These are phyloP conservation scores for Thalassiosira profunda DNA, from an alignment of 108 stramenopile genomes.

Conservation along the genomic window DNA sequence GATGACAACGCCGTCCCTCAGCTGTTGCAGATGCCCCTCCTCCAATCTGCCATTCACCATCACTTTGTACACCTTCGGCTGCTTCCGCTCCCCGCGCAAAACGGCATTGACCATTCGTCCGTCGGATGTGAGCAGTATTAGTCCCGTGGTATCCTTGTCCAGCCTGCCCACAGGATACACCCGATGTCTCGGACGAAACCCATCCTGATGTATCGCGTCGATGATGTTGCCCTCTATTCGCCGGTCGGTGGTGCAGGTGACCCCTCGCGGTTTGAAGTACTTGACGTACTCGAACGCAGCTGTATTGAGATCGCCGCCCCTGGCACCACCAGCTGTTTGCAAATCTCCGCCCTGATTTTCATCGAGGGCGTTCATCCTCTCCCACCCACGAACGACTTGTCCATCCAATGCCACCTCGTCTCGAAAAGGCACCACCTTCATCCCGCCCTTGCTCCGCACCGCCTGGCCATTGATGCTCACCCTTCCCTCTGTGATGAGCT, in stretches of 20 bases:
- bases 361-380: conserved; percentile 50
- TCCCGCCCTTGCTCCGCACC: conserved; percentile 14
- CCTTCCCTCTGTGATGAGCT: conserved; percentile 63
- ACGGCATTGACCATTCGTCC: conserved; percentile 78
- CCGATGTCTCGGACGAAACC: conserved; percentile 54
- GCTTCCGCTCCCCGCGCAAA: conserved; percentile 52
- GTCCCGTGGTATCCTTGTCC: conserved; percentile 79
- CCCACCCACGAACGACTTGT: conserved; percentile 65
- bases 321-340: too few species aligned
- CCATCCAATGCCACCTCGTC: conserved; percentile 72
- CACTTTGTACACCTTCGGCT: conserved; percentile 72
- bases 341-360: not conserved
- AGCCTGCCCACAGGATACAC: conserved; percentile 87
- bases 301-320: not conserved
- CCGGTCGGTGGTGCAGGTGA: conserved; percentile 81
- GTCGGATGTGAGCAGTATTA: conserved; percentile 79
- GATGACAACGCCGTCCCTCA: conserved; percentile 65
- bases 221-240: conserved; percentile 64
- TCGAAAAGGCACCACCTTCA: conserved; percentile 58
- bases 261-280: conserved; percentile 84
- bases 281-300: conserved; percentile 64
- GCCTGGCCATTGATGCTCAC: conserved; percentile 67
- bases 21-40: conserved; percentile 38
- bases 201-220: conserved; percentile 43
- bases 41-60: conserved; percentile 46